phyloP scores from a whole-genome alignment of 1,139 yeast species.

The Blastobotrys illinoisensis region DNA sequence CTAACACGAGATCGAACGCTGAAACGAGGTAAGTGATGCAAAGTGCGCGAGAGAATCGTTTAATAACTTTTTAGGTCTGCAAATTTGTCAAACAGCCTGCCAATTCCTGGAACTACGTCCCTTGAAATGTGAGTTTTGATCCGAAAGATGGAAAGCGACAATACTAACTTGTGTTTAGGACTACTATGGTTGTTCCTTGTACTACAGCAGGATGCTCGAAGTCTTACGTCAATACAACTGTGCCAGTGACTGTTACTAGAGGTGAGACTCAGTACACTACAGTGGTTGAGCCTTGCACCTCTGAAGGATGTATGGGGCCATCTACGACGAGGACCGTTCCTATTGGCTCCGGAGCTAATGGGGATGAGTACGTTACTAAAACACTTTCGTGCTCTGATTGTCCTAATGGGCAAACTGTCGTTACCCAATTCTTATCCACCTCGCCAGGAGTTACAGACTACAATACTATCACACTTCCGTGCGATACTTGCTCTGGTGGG shows the following conservation, averaged over 20 bases:
- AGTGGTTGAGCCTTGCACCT: not conserved
- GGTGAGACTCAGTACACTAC: not conserved
- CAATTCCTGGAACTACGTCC: not conserved
- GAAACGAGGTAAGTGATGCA: not conserved
- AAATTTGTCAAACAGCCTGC: not conserved
- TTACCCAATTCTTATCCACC: not conserved
- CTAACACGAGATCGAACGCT: not conserved
- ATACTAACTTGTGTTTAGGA: not conserved
- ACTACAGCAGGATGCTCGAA: not conserved
- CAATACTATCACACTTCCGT: conserved; percentile 3
- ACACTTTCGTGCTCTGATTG: conserved; percentile 5
- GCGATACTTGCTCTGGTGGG: conserved; percentile 9
- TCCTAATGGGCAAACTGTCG: conserved; percentile 1
- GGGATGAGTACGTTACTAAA: not conserved
- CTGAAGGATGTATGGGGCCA: not conserved
- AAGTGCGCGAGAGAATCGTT: not conserved
- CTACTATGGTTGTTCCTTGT: not conserved
- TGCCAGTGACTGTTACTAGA: not conserved
- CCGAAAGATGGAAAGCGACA: not conserved
- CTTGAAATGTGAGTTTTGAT: not conserved
- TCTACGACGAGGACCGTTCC: not conserved
- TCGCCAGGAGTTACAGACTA: too few species aligned
- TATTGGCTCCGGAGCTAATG: not conserved
- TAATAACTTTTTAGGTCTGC: not conserved
- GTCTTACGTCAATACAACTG: not conserved